Base-by-base conservation (phyloP, 768 basidiomycete genomes). In the Lactifluus piperatus region DNA sequence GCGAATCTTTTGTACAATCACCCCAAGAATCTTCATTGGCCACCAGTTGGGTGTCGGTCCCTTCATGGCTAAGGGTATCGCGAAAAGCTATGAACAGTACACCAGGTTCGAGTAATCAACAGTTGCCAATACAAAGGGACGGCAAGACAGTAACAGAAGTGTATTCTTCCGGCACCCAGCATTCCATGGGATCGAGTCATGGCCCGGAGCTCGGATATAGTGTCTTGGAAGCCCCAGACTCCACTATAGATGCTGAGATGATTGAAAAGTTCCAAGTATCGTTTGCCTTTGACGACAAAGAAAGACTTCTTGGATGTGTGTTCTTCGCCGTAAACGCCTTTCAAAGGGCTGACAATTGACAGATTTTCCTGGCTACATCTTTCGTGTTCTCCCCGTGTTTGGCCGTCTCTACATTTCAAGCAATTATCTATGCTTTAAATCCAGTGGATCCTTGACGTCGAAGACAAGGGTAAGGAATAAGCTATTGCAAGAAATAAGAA, bases 351-450 rank as follows among this genome's bases (percentile, higher is more conserved):
- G 10, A 69, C 29, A 10, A 36, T 61, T 24, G 45, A 44, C 45
- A 98, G 95, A 91, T 67, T 92, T 95, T 69, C 83, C 91, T 43
- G 93, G 93, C 10, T 97, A 91, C 70, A 77, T 98, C 44, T 92
- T 85, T 72, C 80, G 95, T 56, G 77, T 95, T 26, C 71, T 99
- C n/a, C 95, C 97, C 0, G 80, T 95, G 13, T 88, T 79, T 60
- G 95, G 95, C 7, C 81, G 86, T 52, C 79, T 97, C 29, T 97
- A 88, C 68, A 81, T 98, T 61, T 95, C 95, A n/a, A 84, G 82
- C 11, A 92, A 90, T 71, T 87, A 83, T 70, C 88, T 98, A 71
- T 97, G 93, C 73, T 99, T 98, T 81, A 90, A 91, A 68, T 93
- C 94, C 5, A 88, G 82, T 44, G 84, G 91, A 5, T 81, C 88